phyloP scores from a whole-genome alignment of 768 basidiomycete species.

The Boletus insuetus region DNA sequence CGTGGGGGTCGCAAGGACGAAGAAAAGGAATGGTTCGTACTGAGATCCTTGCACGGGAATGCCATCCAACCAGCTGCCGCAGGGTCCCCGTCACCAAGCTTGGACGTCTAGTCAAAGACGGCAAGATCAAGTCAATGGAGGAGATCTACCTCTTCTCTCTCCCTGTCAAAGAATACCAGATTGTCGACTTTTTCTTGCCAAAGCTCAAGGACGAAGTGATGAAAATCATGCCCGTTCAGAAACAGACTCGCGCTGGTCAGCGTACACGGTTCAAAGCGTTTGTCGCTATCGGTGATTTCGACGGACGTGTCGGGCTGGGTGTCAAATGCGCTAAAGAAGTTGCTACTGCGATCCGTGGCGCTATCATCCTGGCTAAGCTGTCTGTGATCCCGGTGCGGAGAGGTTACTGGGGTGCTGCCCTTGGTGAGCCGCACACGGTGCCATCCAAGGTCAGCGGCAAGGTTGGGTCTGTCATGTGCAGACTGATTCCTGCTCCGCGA shows the following conservation, averaged over 20 bases:
- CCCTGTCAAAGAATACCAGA: constrained; percentile 99
- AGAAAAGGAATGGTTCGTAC: constrained; percentile 95
- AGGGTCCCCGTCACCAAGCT: constrained; percentile 99
- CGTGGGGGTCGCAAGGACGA: constrained; percentile 99
- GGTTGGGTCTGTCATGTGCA: constrained; percentile 99
- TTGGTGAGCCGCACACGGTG: constrained; percentile 98
- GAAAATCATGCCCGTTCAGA: constrained; percentile 99
- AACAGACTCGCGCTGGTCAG: constrained; percentile 99
- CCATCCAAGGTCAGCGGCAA: constrained; percentile 98
- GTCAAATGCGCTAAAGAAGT: constrained; percentile 99
- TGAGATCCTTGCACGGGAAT: background rate
- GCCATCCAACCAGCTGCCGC: constrained; percentile 9
- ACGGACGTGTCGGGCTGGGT: constrained; percentile 98
- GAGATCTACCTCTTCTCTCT: constrained; percentile 99
- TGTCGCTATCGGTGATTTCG: constrained; percentile 98
- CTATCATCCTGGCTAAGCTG: constrained; percentile 98
- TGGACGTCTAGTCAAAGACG: constrained; percentile 98
- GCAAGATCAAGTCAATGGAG: constrained; percentile 99
- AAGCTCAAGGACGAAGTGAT: constrained; percentile 99
- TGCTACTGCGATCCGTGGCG: constrained; percentile 98
- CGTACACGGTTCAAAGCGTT: constrained; percentile 99
- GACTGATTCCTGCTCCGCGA: constrained; percentile 95
- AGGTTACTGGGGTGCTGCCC: constrained; percentile 99
- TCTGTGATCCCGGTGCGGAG: constrained; percentile 97
- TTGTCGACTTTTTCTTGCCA: constrained; percentile 99